Evolutionary conservation across 768 basidiomycete species (phyloP), one percentile per base, ranked within the genome.

Genomic region (Pulveroboletus ravenelii): DNA sequence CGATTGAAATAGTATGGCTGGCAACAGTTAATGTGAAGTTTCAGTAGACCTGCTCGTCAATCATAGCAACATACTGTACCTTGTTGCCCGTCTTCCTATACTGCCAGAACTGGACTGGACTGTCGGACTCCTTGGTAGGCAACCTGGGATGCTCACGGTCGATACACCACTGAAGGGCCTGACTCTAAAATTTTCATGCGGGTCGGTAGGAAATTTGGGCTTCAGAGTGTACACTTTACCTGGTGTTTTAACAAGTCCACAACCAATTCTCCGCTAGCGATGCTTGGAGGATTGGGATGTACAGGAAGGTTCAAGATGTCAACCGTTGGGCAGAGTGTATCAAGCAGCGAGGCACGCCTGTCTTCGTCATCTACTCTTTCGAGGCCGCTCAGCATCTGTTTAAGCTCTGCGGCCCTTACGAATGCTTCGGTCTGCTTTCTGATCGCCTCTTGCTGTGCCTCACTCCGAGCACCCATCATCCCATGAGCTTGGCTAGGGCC

Each of bases 101-200:
- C 60, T 90, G 84, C 93, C 93, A 96, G 60, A 96, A 93, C 65
- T 95, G 93, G 1, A 92, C 87, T 0, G 90, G 85, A 32, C 75
- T 78, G 51, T 93, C 91, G 0, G 66, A 63, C 44, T 83, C 81
- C 30, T 70, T 77, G 50, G 72, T 78, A 2, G 93, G 93, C 12
- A 93, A 68, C 35, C 68, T 66, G 0, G 93, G 93, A 60, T 89
- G 82, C 66, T 96, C 93, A 25, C 74, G 80, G 14, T 82, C 78
- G 27, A 94, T 75, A 58, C 89, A 89, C 93, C 93, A 96, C 60
- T 85, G 80, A 39, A 93, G 67, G 1, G 83, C 91, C 80, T 93
- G 90, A 44, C 72, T 82, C 90, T 93, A 48, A 13, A 38, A 20
- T 27, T 45, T 10, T 57, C 36, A 34, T 14, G 39, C 5, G 23